Evolutionary conservation across 225 moss, liverwort and hornwort genomes (phyloP), one percentile per base, ranked within the genome.

Genomic region (Physcomitrellopsis africana): DNA sequence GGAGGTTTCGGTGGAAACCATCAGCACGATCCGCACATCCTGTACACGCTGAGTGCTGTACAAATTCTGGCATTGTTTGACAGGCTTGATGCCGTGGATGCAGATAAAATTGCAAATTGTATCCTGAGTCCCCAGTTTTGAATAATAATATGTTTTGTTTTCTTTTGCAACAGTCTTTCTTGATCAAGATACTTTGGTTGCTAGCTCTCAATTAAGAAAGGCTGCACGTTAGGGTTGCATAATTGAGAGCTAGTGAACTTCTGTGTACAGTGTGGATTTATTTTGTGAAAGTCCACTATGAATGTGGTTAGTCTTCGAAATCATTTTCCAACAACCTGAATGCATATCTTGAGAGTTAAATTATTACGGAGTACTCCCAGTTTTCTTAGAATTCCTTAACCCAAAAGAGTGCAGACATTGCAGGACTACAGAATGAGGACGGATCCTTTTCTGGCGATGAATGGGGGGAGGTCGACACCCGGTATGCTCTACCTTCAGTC

Each of bases 391-490:
- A 18, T 55, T 11, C 32, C 67, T 76, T 59, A 11, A 68, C 76
- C 58, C 47, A 13, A 18, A 18, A 60, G 46, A 19, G 72, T 44
- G 55, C 49, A 92, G 91, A 89, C 79, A 85, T 93, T 51, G 73
- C 86, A 32, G 89, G 83, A 32, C 83, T 93, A 70, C 93, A 93
- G 81, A 82, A 77, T 49, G 93, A 91, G 57, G 91, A 91, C 56
- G 93, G 93, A 22, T 91, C 93, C 49, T 93, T 93, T 76, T 84
- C 89, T 72, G 93, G 91, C 77, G 93, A 93, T 45, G 91, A 91
- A 79, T 91, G 93, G 91, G 93, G 91, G 63, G 91, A 93, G 77
- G 85, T 93, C 79, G 93, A 93, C 78, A 87, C 93, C 75, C 91
- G 93, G 86, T 89, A 92, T 75, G 92, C 82, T 70, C 87, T 84